phyloP scores from a whole-genome alignment of 1,284 basidiomycete genomes.

The Ustilago hordei region DNA sequence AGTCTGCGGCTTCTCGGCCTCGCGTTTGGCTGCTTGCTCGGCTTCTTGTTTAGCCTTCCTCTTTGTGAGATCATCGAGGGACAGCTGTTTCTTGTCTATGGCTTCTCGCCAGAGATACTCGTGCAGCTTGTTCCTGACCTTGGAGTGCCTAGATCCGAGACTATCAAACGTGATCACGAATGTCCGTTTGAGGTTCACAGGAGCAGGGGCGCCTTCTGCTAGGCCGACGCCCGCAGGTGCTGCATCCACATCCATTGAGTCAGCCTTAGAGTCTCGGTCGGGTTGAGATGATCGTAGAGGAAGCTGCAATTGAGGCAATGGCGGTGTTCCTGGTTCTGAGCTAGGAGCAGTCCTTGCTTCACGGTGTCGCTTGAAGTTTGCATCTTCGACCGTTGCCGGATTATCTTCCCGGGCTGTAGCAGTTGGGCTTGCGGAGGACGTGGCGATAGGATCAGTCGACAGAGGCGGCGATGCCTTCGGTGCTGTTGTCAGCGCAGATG shows the following conservation, averaged over 20 bases:
- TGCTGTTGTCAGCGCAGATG: slow-evolving; percentile 1
- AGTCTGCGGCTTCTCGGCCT: slow-evolving; percentile 3
- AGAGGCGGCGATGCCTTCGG: background rate
- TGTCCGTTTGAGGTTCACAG: slow-evolving; percentile 22
- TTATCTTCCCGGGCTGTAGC: background rate
- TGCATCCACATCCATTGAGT: slow-evolving; percentile 20
- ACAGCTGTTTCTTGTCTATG: slow-evolving; percentile 77
- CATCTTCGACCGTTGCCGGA: background rate
- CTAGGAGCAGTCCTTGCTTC: background rate
- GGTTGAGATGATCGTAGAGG: slow-evolving; percentile 1
- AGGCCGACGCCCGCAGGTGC: slow-evolving; percentile 7
- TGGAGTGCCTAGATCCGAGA: slow-evolving; percentile 78
- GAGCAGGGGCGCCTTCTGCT: background rate
- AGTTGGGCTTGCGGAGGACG: background rate
- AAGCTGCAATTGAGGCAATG: slow-evolving; percentile 7
- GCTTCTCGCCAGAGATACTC: slow-evolving; percentile 84
- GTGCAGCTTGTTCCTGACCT: slow-evolving; percentile 76
- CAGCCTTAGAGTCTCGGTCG: background rate
- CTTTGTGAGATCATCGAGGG: slow-evolving; percentile 5
- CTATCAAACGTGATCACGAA: slow-evolving; percentile 77
- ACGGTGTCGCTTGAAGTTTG: background rate
- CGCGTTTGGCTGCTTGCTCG: background rate
- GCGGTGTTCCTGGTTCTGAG: slow-evolving; percentile 17
- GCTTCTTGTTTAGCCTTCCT: background rate
- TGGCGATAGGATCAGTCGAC: background rate